Base-by-base conservation (phyloP, 169 alveolate genomes). In the Amoebophrya sp. region DNA sequence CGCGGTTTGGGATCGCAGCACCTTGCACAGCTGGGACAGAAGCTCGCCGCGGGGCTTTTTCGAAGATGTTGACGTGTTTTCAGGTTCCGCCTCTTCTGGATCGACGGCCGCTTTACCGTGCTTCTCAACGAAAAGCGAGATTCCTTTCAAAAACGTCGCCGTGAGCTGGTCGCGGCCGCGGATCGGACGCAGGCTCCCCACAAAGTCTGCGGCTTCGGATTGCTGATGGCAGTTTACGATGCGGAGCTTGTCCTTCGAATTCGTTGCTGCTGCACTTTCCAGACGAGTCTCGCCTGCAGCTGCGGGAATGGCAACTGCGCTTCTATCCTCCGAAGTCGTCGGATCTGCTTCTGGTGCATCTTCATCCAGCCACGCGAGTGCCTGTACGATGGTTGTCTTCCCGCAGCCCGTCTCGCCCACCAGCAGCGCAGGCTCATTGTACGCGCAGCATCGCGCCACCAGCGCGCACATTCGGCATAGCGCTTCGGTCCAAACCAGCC, bases 321-420 rank as follows among this genome's bases (percentile, higher is more conserved):
- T 39, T 31, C 69, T 69, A 23, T 89, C 87, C 18, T 4, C 89
- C 23, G 29, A 13, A 50, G 42, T 26, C 26, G 70, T 45, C 40
- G 48, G 70, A 0, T 26, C 89, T 0, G 43, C 91, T 42, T 88
- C 93, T 38, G 91, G 90, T 16, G 69, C 88, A 34, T 90, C 91
- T 5, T 69, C 93, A 13, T 90, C 89, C 41, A 96, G 91, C 90
- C 95, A 93, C 48, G 99, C 96, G 78, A 98, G 88, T 88, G 95
- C 94, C 95, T 98, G 99, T 38, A 98, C 96, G 4, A 97, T 95
- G 69, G 99, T 97, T 4, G 99, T 98, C 92, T 98, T 98, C n/a
- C 99, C 99, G 58, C 99, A 95, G 16, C 99, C 99, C 0, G 99
- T 98, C 91, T 98, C 99, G 4, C 99, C 99, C n/a, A 99, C 99